Base-by-base conservation (phyloP, 257 asterid genomes). In the Primulina tabacum region DNA sequence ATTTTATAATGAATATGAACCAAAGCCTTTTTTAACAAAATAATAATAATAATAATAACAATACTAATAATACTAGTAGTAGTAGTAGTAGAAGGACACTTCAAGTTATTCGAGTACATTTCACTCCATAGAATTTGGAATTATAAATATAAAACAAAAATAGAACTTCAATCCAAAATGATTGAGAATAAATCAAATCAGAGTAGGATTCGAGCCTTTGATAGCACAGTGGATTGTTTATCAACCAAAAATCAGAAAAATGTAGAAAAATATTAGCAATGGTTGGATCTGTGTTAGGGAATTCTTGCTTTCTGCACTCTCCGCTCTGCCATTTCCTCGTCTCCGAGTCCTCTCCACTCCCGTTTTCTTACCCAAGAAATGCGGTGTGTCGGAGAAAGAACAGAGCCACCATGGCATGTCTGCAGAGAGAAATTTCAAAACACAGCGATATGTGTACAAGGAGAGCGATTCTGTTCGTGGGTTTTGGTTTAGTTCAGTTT, bases 401-500 rank as follows among this genome's bases (percentile, higher is more conserved):
- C 61, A 74, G 63, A 21, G 34, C 62, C 57, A 37, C 68, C 37
- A 71, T 70, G 78, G 80, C 81, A 30, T 81, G 73, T 77, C 5
- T 78, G 70, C 72, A 71, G 65, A 85, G 84, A 69, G 67, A 8
- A n/a, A n/a, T n/a, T 71, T 66, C 69, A 58, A 85, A 85, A 57
- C 76, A 76, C 67, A 12, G 33, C 60, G 73, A 62, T 64, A 64
- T 60, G 10, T 69, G 84, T 69, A 73, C 74, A 53, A 86, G 88
- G 81, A 91, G 90, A 80, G 65, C 58, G 55, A 69, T 82, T 77
- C 63, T 84, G 52, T 77, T 84, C n/a, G 75, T 83, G 84, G 96
- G 96, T 4, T 75, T 92, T 77, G 82, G 87, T 4, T 80, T 81
- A 5, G 57, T 89, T 72, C 95, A 88, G 11, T 71, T 87, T 72